Percentiles rank a stretch among this genome's conserved stretches.
Conservation (phyloP, 2,329 filamentous ascomycete species). For the Microcera coccophila region DNA sequence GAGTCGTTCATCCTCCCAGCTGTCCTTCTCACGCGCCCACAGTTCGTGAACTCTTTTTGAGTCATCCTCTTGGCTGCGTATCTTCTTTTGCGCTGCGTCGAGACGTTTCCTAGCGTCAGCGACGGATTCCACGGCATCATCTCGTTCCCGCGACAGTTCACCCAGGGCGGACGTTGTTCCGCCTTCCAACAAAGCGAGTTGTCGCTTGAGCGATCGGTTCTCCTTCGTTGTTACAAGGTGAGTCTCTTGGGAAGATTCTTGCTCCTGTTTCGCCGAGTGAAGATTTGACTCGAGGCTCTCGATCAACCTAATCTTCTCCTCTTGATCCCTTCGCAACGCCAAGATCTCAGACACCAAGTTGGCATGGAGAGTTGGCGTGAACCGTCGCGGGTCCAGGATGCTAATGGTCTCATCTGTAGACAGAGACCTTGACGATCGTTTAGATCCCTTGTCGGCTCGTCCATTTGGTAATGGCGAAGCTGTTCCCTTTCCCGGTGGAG, state of each 20-base stretch:
- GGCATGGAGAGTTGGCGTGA: slow-evolving; percentile 92
- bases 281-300: slow-evolving; percentile 76
- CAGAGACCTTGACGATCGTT: slow-evolving; percentile 56
- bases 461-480: slow-evolving; percentile 52
- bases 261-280: slow-evolving; percentile 67
- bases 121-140: slow-evolving; percentile 71
- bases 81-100: slow-evolving; percentile 72
- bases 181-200: slow-evolving; percentile 81
- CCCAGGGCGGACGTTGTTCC: slow-evolving; percentile 82
- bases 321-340: slow-evolving; percentile 78
- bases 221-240: slow-evolving; percentile 68
- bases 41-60: slow-evolving; percentile 71
- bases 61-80: slow-evolving; percentile 77
- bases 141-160: slow-evolving; percentile 79
- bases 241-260: slow-evolving; percentile 63
- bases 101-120: slow-evolving; percentile 72
- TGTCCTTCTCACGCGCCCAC: slow-evolving; percentile 79
- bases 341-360: slow-evolving; percentile 94
- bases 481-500: slow-evolving; percentile 55
- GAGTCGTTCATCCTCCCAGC: slow-evolving; percentile 79
- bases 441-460: slow-evolving; percentile 42
- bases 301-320: slow-evolving; percentile 82
- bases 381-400: slow-evolving; percentile 81
- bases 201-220: slow-evolving; percentile 73
- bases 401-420: slow-evolving; percentile 64